Percentiles rank a stretch among this genome's conserved stretches.
Evolutionary conservation across 345 rosid species (phyloP).

Genomic region (Brassica juncea): DNA sequence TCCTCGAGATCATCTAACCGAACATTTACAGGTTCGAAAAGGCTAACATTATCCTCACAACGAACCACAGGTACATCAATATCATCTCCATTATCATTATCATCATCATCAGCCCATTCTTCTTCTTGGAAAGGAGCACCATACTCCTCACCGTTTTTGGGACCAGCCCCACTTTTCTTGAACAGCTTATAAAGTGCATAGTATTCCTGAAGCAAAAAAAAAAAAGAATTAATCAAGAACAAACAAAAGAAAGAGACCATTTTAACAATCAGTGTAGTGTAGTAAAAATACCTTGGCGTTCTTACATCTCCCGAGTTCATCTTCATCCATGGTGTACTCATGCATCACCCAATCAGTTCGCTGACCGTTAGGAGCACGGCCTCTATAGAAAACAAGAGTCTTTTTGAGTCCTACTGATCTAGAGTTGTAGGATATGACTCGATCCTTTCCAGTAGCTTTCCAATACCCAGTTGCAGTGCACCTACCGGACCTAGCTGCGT

Average conservation of each 20-base stretch:
- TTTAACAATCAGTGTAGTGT: not conserved
- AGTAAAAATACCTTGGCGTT: conserved; percentile 49
- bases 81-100: not conserved
- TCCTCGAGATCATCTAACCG: conserved; percentile 28
- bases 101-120: conserved; percentile 71
- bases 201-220: conserved; percentile 59
- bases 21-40: conserved; percentile 16
- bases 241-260: not conserved
- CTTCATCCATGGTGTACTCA: conserved; percentile 78
- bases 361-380: conserved; percentile 74
- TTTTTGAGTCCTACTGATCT: conserved; percentile 75
- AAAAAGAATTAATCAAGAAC: not conserved
- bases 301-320: conserved; percentile 67
- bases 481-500: conserved; percentile 77
- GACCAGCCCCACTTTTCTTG: conserved; percentile 93
- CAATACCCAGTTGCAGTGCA: conserved; percentile 75
- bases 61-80: conserved; percentile 16
- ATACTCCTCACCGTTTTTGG: conserved; percentile 88
- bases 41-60: not conserved
- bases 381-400: conserved; percentile 78
- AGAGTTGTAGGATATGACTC: conserved; percentile 49
- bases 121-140: conserved; percentile 92
- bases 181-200: conserved; percentile 82
- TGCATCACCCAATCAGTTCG: conserved; percentile 98
- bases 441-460: conserved; percentile 90